Base-by-base conservation (phyloP, 2,329 filamentous ascomycete species). In the Aschersonia sp. region DNA sequence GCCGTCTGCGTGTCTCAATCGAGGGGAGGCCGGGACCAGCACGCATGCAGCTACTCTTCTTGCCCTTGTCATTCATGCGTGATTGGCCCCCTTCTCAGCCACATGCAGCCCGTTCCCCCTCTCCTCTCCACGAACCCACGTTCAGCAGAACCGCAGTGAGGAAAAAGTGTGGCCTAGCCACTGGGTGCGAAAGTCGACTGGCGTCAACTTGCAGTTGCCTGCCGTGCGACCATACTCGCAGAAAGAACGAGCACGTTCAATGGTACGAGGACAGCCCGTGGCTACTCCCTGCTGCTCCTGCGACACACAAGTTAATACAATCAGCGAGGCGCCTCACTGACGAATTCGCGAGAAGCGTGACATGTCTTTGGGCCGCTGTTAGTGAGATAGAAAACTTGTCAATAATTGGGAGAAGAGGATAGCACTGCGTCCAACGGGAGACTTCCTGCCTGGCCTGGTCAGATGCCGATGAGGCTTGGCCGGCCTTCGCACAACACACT, bases 101-200 rank as follows among this genome's bases (percentile, higher is more conserved):
- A 30, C 35, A 39, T 9, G 9, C 35, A 2, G 10, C 7, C n/a
- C 40, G 8, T 45, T 51, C 30, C n/a, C 12, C 14, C 10, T 42
- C 33, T 42, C 70, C 74, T 74, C 74, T 69, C 73, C 67, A 55
- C 72, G 67, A 56, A 70, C 63, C 59, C 62, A 61, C 72, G 48
- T 62, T 50, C 65, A 67, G 70, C 68, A 63, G 56, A 59, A 63
- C 55, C 53, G 68, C 64, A 73, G 70, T 72, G 73, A 75, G 73
- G 70, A 74, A 74, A 73, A 62, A 55, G 57, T 53, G 52, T 55
- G 57, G 43, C 55, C 50, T 48, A 52, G 50, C 49, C 45, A 46
- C 49, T 42, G 44, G 44, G 10, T 33, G 32, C 47, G 22, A 22
- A 45, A 14, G 40, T 22, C 43, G 33, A 41, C 29, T n/a, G 40